Percentiles rank a stretch among this genome's conserved stretches.
These are phyloP conservation scores for Botryotinia convoluta DNA, from an alignment of 2,329 filamentous ascomycete species.

Conservation along the genomic window DNA sequence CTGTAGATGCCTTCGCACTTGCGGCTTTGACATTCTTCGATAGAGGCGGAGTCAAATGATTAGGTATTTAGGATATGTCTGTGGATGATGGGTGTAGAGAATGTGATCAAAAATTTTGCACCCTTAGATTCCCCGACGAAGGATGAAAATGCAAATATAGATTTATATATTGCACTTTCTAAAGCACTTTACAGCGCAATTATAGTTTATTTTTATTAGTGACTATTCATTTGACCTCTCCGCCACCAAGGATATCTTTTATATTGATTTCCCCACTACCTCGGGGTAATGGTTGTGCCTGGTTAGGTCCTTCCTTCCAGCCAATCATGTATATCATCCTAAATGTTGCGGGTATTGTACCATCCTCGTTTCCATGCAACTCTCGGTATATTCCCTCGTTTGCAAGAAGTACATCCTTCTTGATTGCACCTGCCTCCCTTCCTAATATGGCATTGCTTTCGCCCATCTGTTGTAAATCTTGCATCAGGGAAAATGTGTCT, in stretches of 20 bases:
- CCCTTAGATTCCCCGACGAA: neutral
- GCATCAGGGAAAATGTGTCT: conserved; percentile 84
- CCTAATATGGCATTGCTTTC: conserved; percentile 86
- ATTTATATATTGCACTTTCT: neutral
- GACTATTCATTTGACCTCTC: conserved; percentile 32
- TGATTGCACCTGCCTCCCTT: conserved; percentile 76
- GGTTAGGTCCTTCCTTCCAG: conserved; percentile 82
- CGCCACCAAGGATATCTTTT: conserved; percentile 68
- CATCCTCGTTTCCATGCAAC: conserved; percentile 80
- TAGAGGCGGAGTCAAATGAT: neutral
- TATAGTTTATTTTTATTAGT: neutral
- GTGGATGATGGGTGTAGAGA: neutral
- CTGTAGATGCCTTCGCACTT: conserved; percentile 50
- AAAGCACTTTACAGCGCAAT: neutral
- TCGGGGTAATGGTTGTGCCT: conserved; percentile 75
- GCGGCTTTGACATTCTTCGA: conserved; percentile 48
- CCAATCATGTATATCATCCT: conserved; percentile 98
- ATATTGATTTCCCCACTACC: conserved; percentile 86
- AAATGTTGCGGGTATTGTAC: conserved; percentile 82
- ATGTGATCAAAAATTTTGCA: neutral
- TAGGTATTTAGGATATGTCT: neutral
- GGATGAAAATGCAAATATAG: neutral
- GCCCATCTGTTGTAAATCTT: conserved; percentile 93
- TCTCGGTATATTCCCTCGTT: conserved; percentile 84
- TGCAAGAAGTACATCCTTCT: conserved; percentile 80